Percentiles rank a stretch among this genome's conserved stretches.
These are phyloP conservation scores for Glonium stellatum DNA, from an alignment of 495 filamentous ascomycete genomes.

Conservation along the genomic window DNA sequence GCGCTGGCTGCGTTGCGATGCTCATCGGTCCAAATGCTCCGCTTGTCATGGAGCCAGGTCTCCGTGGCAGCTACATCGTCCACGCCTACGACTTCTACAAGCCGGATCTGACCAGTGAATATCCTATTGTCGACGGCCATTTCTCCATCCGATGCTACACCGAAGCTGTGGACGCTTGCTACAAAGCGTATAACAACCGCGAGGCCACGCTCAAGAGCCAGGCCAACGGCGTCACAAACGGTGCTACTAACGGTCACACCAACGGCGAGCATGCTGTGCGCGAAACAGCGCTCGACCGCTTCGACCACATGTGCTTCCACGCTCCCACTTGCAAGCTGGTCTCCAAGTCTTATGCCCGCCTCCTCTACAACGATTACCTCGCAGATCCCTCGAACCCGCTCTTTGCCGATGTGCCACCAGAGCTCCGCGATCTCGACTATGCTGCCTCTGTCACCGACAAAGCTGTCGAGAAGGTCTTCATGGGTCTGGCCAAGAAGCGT, in stretches of 20 bases:
- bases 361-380: slow-evolving; percentile 96
- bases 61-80: slow-evolving; percentile 85
- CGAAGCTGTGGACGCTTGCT: slow-evolving; percentile 89
- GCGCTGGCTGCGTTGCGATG: slow-evolving; percentile 91
- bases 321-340: slow-evolving; percentile 97
- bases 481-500: slow-evolving; percentile 90
- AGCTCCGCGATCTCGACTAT: slow-evolving; percentile 80
- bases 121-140: slow-evolving; percentile 93
- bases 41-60: slow-evolving; percentile 82
- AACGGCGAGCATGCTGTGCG: slow-evolving; percentile 28
- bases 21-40: slow-evolving; percentile 90
- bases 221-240: slow-evolving; percentile 46
- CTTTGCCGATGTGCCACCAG: slow-evolving; percentile 80
- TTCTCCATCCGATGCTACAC: slow-evolving; percentile 94
- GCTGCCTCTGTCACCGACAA: slow-evolving; percentile 82
- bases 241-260: neutral
- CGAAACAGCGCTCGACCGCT: slow-evolving; percentile 76
- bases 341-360: slow-evolving; percentile 85
- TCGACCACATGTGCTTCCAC: slow-evolving; percentile 95
- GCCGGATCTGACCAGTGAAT: slow-evolving; percentile 95
- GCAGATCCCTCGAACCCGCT: slow-evolving; percentile 64
- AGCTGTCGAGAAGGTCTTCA: slow-evolving; percentile 93
- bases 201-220: slow-evolving; percentile 60
- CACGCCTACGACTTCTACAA: slow-evolving; percentile 99
- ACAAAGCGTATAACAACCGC: slow-evolving; percentile 87